phyloP scores from a whole-genome alignment of 2,329 filamentous ascomycete genomes.

The Apiospora marii region DNA sequence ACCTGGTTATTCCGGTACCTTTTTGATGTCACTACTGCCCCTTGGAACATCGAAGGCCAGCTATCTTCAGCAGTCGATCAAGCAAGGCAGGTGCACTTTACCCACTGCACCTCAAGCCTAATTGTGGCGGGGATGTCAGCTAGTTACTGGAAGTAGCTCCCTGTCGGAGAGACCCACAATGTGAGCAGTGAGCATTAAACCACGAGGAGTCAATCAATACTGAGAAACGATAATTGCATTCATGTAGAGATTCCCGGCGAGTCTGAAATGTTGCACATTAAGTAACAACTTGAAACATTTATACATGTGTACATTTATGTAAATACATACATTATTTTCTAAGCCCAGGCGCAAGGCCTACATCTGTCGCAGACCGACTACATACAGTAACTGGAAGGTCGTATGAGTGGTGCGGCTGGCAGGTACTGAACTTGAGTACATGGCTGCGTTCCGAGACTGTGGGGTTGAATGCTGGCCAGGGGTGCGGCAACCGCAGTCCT shows the following conservation, averaged over 20 bases:
- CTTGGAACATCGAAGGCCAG: no score
- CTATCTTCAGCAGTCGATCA: neutral
- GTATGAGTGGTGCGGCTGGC: neutral
- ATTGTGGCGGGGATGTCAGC: neutral
- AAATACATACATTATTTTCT: neutral
- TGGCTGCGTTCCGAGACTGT: neutral
- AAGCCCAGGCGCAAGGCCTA: neutral
- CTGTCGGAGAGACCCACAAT: neutral
- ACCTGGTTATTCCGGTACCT: no score
- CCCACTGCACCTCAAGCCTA: neutral
- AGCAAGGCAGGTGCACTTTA: neutral
- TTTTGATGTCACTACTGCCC: no score
- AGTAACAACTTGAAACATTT: neutral
- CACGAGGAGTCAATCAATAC: neutral
- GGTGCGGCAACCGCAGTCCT: neutral
- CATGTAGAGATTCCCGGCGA: no score
- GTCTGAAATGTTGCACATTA: neutral
- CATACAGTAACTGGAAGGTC: neutral
- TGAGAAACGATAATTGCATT: neutral
- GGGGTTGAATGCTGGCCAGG: neutral
- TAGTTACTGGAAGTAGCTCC: neutral
- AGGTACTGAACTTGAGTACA: neutral
- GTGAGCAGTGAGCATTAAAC: neutral
- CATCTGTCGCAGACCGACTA: neutral
- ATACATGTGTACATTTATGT: neutral